Percentiles rank a stretch among this genome's conserved stretches.
Conservation (phyloP, 1,284 basidiomycete species). For the Meripilus lineatus region DNA sequence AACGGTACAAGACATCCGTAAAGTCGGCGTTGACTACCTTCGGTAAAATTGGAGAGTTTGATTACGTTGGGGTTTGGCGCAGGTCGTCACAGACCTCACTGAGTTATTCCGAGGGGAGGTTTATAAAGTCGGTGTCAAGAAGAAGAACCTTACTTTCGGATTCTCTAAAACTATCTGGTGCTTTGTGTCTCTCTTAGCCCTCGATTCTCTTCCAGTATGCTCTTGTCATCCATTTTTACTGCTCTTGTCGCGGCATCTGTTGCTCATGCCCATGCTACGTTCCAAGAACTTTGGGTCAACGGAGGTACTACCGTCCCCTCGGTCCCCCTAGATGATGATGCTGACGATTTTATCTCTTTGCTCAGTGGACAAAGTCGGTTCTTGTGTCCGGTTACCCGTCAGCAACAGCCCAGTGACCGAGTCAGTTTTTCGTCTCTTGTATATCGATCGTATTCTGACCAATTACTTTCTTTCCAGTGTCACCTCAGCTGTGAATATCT, state of each 20-base stretch:
- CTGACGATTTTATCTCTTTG: neutral
- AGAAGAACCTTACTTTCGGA: too few relatives aligned
- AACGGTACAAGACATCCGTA: too few relatives aligned
- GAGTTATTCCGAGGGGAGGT: too few relatives aligned
- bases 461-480: too few relatives aligned
- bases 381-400: slow-evolving; percentile 39
- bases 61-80: too few relatives aligned
- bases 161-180: too few relatives aligned
- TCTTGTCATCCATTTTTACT: slow-evolving; percentile 25
- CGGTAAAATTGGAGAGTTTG: too few relatives aligned
- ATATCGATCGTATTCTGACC: neutral
- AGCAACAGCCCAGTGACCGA: slow-evolving; percentile 44
- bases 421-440: slow-evolving; percentile 24
- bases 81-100: too few relatives aligned
- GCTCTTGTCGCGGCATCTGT: slow-evolving; percentile 32
- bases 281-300: slow-evolving; percentile 50
- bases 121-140: too few relatives aligned
- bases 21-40: too few relatives aligned
- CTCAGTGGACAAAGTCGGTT: slow-evolving; percentile 12
- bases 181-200: too few relatives aligned
- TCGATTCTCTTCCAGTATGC: slow-evolving; percentile 16
- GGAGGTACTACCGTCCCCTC: slow-evolving; percentile 36
- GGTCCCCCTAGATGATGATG: neutral
- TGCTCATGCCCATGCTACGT: slow-evolving; percentile 45
- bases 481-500: too few relatives aligned